Evolutionary conservation across 306 rosid species (phyloP).

Genomic region (Vigna hirtella): DNA sequence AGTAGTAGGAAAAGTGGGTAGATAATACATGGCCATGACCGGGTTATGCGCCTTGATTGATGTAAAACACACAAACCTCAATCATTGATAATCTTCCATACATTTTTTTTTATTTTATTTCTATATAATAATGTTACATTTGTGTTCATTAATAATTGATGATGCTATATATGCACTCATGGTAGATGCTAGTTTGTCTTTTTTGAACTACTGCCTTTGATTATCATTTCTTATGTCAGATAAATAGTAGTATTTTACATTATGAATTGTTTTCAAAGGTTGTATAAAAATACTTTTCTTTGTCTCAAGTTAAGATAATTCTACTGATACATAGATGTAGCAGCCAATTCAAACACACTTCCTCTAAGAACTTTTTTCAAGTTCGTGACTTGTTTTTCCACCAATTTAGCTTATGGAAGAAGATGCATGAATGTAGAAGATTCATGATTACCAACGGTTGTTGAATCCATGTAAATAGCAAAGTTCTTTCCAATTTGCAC

Average conservation of each 20-base stretch:
- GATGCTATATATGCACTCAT: not conserved
- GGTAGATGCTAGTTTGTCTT: conserved; percentile 14
- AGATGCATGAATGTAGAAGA: conserved; percentile 11
- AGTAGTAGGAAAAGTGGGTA: not conserved
- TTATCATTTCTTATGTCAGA: conserved; percentile 16
- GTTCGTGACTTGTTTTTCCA: not conserved
- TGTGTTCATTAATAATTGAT: conserved; percentile 6
- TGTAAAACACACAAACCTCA: conserved; percentile 6
- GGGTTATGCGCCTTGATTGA: conserved; percentile 46
- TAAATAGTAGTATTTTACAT: not conserved
- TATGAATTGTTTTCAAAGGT: not conserved
- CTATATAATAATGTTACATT: not conserved
- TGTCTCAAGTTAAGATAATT: not conserved
- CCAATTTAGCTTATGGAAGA: not conserved
- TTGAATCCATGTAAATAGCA: conserved; percentile 1
- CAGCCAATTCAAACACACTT: conserved; percentile 2
- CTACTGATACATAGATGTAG: not conserved
- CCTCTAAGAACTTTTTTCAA: not conserved
- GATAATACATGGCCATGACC: conserved; percentile 22
- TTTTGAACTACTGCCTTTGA: conserved; percentile 19
- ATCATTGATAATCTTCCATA: not conserved
- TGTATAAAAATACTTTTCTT: not conserved
- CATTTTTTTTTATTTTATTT: not conserved
- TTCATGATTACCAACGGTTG: not conserved
- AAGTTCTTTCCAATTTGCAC: not conserved